These are phyloP conservation scores for Wickerhamomyces subpelliculosus DNA, from an alignment of 805 yeast species.

Conservation along the genomic window DNA sequence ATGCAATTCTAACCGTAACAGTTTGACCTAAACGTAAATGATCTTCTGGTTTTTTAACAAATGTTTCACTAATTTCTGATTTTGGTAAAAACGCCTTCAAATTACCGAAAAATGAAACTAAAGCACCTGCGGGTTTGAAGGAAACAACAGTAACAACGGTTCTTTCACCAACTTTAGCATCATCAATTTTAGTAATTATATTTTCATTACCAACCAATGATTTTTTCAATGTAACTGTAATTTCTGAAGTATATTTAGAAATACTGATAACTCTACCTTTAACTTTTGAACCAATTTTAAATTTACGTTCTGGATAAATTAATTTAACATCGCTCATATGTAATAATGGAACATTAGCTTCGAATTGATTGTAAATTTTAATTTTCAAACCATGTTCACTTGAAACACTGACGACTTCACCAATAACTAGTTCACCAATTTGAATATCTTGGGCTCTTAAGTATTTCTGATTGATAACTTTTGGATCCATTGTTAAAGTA, in stretches of 20 bases:
- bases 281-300: conserved; percentile 76
- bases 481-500: conserved; percentile 62
- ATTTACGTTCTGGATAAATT: conserved; percentile 87
- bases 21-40: conserved; percentile 82
- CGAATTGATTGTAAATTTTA: conserved; percentile 57
- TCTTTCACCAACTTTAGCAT: conserved; percentile 45
- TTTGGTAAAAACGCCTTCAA: conserved; percentile 78
- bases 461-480: conserved; percentile 55
- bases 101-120: conserved; percentile 76
- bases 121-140: conserved; percentile 70
- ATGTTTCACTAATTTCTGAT: conserved; percentile 85
- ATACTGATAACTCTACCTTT: conserved; percentile 63
- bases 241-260: conserved; percentile 35
- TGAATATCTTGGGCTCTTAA: conserved; percentile 68
- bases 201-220: conserved; percentile 55
- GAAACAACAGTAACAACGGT: conserved; percentile 71
- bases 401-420: conserved; percentile 46
- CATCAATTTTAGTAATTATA: conserved; percentile 38
- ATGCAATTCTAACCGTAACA: conserved; percentile 58
- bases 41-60: conserved; percentile 69
- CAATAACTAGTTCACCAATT: conserved; percentile 57
- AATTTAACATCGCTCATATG: conserved; percentile 84
- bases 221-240: conserved; percentile 73
- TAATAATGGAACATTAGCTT: conserved; percentile 63
- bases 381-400: conserved; percentile 67